These are phyloP conservation scores for Pseudogymnoascus sp. DNA, from an alignment of 2,329 filamentous ascomycete genomes.

Conservation along the genomic window DNA sequence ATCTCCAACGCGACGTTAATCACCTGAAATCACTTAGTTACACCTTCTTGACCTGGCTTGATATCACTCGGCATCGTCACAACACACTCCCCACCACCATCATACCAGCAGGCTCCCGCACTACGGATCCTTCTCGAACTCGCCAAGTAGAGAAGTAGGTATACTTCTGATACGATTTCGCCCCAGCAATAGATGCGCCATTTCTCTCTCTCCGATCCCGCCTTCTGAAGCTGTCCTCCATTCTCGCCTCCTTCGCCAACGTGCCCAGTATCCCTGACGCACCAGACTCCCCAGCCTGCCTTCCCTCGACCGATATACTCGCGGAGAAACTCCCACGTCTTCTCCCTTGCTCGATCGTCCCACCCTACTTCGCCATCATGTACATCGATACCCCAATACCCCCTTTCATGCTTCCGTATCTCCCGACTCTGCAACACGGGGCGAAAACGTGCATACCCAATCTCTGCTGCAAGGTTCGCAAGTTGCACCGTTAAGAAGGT, in stretches of 20 bases:
- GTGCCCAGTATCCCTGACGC: conserved; percentile 28
- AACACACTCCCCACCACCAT: conserved; percentile 48
- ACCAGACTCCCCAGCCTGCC: conserved; percentile 61
- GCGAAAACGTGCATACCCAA: conserved; percentile 45
- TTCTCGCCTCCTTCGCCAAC: not conserved
- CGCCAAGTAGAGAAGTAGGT: conserved; percentile 64
- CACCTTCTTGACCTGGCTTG: not conserved
- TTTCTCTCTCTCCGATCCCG: conserved; percentile 9
- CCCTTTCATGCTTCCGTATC: conserved; percentile 57
- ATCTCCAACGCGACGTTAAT: not conserved
- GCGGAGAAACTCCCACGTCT: conserved; percentile 54
- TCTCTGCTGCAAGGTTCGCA: conserved; percentile 42
- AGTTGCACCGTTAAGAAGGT: conserved; percentile 51
- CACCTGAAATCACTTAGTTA: not conserved
- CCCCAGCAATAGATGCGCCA: conserved; percentile 68
- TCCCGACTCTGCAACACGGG: conserved; percentile 41
- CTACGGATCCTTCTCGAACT: conserved; percentile 54
- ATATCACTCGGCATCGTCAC: conserved; percentile 42
- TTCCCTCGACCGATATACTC: conserved; percentile 50
- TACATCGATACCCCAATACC: conserved; percentile 63
- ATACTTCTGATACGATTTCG: conserved; percentile 61
- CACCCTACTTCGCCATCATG: conserved; percentile 39
- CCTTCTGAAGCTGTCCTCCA: not conserved
- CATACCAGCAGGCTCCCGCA: conserved; percentile 57
- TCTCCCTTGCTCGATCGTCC: conserved; percentile 38